Conservation (phyloP, 352 stramenopile species). For the Phytophthora pistaciae region DNA sequence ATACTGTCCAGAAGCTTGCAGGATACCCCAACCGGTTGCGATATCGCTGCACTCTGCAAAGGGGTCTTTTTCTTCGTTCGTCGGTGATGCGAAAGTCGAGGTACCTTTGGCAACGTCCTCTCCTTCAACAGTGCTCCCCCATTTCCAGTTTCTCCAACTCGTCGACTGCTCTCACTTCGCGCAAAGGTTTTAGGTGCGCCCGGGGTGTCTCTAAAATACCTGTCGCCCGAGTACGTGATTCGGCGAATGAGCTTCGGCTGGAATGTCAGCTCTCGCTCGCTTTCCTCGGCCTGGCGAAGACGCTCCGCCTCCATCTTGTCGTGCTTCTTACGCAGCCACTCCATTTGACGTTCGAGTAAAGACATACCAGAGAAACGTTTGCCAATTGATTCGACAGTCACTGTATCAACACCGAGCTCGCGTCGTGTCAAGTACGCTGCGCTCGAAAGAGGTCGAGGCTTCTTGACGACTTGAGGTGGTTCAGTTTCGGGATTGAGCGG, state of each 20-base stretch:
- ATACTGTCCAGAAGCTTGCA: constrained; percentile 72
- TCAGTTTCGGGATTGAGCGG: constrained; percentile 33
- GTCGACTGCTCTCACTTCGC: constrained; percentile 36
- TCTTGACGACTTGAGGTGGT: constrained; percentile 14
- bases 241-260: constrained; percentile 83
- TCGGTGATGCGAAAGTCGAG: constrained; percentile 35
- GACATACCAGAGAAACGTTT: constrained; percentile 75
- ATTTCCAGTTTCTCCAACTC: constrained; percentile 24
- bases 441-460: constrained; percentile 28
- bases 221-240: constrained; percentile 59
- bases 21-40: constrained; percentile 64
- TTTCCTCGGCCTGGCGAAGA: constrained; percentile 72
- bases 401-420: constrained; percentile 16
- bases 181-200: constrained; percentile 10
- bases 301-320: constrained; percentile 78
- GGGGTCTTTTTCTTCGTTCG: constrained; percentile 42
- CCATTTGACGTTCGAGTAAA: constrained; percentile 82
- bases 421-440: constrained; percentile 27
- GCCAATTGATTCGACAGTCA: constrained; percentile 2
- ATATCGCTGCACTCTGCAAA: constrained; percentile 47
- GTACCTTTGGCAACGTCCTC: constrained; percentile 48
- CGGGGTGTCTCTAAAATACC: constrained; percentile 39
- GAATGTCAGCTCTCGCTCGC: constrained; percentile 84
- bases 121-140: constrained; percentile 35
- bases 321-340: constrained; percentile 84